Base-by-base conservation (phyloP, 2,329 filamentous ascomycete genomes). In the Domatiomyces globalis region DNA sequence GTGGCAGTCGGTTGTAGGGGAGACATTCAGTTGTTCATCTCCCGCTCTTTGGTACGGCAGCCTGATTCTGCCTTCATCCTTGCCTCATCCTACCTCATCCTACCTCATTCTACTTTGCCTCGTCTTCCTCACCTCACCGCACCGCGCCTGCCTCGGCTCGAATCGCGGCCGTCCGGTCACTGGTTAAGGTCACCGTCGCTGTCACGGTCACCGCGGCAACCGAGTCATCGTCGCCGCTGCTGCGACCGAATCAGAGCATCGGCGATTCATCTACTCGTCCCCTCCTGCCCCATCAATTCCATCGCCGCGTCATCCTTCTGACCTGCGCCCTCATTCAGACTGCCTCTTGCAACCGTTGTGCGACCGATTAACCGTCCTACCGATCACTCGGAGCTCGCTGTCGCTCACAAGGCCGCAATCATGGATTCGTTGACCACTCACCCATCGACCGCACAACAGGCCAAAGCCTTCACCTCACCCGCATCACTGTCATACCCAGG, bases 11-110 rank as follows among this genome's bases (percentile, higher is more conserved):
- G 51, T 69, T 73, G 74, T 75, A 74, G 87, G 87, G 85, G 88
- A 94, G 84, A 88, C 88, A 94, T 95, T 95, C 71, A 83, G 69
- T 95, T 94, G 88, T 94, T 87, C 75, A 85, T 94, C 88, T 94
- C 87, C 85, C 79, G 71, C 78, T 77, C 55, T 69, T 78, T 68
- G 76, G 73, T 75, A 75, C 69, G 71, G 57, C 55, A 20, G 29
- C 49, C 49, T 51, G 51, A 47, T 48, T 46, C 52, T 29, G 42
- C 50, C 43, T 47, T 27, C 22, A 45, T 49, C 48, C 22, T 15
- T 50, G 39, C 29, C 48, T 47, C 43, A 33, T n/a, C 47, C 22
- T 33, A 42, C 49, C 29, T 56, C 45, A 33, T 27, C 36, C 29
- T 25, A 53, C n/a, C 17, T 25, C 5, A 25, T 25, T 6, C 22